Evolutionary conservation across 2,329 filamentous ascomycete genomes (phyloP).

Genomic region (Claviceps maximensis): DNA sequence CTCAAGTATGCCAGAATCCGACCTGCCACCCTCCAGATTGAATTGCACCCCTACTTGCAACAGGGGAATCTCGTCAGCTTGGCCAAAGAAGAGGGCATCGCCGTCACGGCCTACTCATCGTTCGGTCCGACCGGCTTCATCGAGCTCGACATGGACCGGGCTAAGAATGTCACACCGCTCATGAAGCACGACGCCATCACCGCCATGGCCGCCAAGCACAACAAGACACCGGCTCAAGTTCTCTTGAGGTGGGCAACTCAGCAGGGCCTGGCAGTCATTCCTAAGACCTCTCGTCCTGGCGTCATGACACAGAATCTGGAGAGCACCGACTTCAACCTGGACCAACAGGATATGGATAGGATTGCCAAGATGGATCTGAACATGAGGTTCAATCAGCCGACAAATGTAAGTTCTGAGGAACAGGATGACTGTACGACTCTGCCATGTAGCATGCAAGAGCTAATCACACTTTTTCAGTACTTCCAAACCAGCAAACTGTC

Average conservation of each 20-base stretch:
- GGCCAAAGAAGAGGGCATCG: slow-evolving; percentile 55
- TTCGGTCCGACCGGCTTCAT: slow-evolving; percentile 71
- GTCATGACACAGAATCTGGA: slow-evolving; percentile 54
- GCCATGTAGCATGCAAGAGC: neutral
- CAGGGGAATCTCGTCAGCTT: slow-evolving; percentile 59
- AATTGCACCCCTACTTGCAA: slow-evolving; percentile 81
- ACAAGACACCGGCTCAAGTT: slow-evolving; percentile 35
- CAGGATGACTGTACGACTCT: no score
- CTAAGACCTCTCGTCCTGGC: slow-evolving; percentile 50
- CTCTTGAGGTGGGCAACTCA: slow-evolving; percentile 81
- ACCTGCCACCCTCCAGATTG: slow-evolving; percentile 71
- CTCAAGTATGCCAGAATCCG: slow-evolving; percentile 63
- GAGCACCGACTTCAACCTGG: slow-evolving; percentile 52
- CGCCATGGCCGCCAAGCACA: slow-evolving; percentile 51
- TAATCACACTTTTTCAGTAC: slow-evolving; percentile 2
- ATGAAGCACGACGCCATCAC: slow-evolving; percentile 58
- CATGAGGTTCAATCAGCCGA: slow-evolving; percentile 66
- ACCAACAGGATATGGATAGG: slow-evolving; percentile 49
- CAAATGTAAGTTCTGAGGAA: slow-evolving; percentile 39
- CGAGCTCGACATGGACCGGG: slow-evolving; percentile 55
- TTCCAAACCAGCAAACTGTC: slow-evolving; percentile 3
- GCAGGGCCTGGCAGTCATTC: slow-evolving; percentile 67
- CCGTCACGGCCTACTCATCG: slow-evolving; percentile 71
- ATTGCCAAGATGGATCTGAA: slow-evolving; percentile 53
- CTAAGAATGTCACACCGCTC: slow-evolving; percentile 48